phyloP scores from a whole-genome alignment of 2,329 filamentous ascomycete genomes.

The Orbilia oligospora region DNA sequence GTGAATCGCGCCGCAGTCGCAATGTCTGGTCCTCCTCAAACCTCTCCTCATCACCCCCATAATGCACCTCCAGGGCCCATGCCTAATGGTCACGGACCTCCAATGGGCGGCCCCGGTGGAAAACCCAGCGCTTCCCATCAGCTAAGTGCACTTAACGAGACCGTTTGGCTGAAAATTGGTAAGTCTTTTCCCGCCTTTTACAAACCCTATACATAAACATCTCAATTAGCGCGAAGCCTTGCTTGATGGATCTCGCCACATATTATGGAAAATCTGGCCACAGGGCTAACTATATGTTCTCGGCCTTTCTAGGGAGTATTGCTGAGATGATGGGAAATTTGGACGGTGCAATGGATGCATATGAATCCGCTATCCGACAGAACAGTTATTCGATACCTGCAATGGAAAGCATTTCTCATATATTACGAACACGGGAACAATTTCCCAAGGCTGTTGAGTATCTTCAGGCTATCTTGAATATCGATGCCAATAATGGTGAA shows the following conservation, averaged over 20 bases:
- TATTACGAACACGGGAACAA: conserved; percentile 90
- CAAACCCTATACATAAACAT: conserved; percentile 25
- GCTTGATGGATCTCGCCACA: conserved; percentile 8
- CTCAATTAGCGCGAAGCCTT: conserved; percentile 39
- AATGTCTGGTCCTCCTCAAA: conserved; percentile 80
- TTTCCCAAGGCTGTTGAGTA: conserved; percentile 96
- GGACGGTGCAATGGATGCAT: conserved; percentile 89
- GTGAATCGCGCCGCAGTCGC: conserved; percentile 87
- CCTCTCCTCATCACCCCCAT: conserved; percentile 73
- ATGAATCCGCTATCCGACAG: conserved; percentile 88
- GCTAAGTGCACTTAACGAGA: conserved; percentile 84
- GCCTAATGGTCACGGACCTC: conserved; percentile 71
- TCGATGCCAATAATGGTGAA: conserved; percentile 90
- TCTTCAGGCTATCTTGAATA: conserved; percentile 88
- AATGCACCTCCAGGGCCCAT: conserved; percentile 76
- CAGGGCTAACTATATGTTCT: conserved; percentile 47
- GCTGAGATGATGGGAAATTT: conserved; percentile 89
- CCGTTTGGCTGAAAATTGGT: conserved; percentile 94
- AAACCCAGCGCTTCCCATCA: conserved; percentile 79
- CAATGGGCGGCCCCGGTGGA: conserved; percentile 70
- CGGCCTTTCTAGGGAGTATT: conserved; percentile 76
- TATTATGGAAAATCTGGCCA: conserved; percentile 8
- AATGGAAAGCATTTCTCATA: conserved; percentile 94
- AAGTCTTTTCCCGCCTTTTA: conserved; percentile 67
- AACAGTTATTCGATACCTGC: conserved; percentile 90